Evolutionary conservation across 495 filamentous ascomycete genomes (phyloP).

Genomic region (Lophiotrema nucula): DNA sequence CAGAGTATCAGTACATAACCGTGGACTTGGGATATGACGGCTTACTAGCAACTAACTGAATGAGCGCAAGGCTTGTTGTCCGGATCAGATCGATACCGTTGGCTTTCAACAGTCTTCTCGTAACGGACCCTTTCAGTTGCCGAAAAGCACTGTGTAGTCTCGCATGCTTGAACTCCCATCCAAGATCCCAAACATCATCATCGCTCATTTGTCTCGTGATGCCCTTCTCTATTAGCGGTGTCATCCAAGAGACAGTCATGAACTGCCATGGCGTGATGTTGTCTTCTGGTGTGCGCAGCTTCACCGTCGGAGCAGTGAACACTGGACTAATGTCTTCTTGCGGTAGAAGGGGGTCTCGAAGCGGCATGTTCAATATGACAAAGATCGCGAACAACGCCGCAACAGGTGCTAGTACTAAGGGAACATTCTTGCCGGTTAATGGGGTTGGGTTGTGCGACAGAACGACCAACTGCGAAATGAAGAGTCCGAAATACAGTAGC

Average conservation of each 20-base stretch:
- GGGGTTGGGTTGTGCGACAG: slow-evolving; percentile 38
- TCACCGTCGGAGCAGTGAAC: slow-evolving; percentile 54
- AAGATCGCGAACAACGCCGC: slow-evolving; percentile 48
- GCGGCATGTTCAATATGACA: slow-evolving; percentile 67
- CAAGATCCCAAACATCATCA: slow-evolving; percentile 73
- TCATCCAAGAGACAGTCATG: slow-evolving; percentile 81
- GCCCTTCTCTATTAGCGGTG: slow-evolving; percentile 64
- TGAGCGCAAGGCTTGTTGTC: slow-evolving; percentile 56
- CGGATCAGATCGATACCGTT: slow-evolving; percentile 75
- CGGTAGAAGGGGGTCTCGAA: slow-evolving; percentile 60
- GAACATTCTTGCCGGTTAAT: slow-evolving; percentile 39
- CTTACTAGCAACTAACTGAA: slow-evolving; percentile 60
- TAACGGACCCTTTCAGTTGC: slow-evolving; percentile 67
- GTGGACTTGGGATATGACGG: background rate
- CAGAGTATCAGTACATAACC: background rate
- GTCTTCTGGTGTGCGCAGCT: slow-evolving; percentile 78
- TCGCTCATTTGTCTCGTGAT: slow-evolving; percentile 64
- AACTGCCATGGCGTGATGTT: slow-evolving; percentile 76
- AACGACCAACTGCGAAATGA: slow-evolving; percentile 41
- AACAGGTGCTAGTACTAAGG: slow-evolving; percentile 42
- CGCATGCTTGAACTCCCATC: slow-evolving; percentile 73
- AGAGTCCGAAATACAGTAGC: slow-evolving; percentile 39
- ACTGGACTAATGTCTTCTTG: slow-evolving; percentile 61
- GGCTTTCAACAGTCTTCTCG: slow-evolving; percentile 64
- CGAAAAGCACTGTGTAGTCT: slow-evolving; percentile 70